Percentiles rank a stretch among this genome's conserved stretches.
phyloP scores from a whole-genome alignment of 2,329 filamentous ascomycete species.

The Akanthomyces dipterigenus region DNA sequence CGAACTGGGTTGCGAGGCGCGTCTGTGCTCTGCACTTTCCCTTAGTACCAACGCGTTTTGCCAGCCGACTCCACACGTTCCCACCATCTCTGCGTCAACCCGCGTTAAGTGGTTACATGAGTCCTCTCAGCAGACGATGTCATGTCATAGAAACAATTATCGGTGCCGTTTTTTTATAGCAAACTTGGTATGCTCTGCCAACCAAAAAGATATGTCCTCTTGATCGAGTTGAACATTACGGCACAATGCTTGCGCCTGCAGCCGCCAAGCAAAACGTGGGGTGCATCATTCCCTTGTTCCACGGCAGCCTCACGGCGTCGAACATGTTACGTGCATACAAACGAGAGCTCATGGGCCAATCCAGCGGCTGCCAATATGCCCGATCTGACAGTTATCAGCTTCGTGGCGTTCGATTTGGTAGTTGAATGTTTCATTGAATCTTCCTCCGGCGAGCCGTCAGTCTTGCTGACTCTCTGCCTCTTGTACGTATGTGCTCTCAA shows the following conservation, averaged over 20 bases:
- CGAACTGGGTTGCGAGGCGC: not conserved
- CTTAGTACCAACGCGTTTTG: conserved; percentile 2
- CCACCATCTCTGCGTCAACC: not conserved
- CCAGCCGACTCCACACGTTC: not conserved
- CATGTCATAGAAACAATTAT: not conserved
- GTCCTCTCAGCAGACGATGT: not conserved
- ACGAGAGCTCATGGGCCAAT: not conserved
- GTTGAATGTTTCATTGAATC: not conserved
- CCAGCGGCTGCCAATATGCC: not conserved
- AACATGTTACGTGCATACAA: not conserved
- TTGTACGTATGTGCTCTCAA: not conserved
- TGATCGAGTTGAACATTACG: too few species aligned
- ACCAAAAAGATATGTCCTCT: too few species aligned
- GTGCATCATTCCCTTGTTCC: not conserved
- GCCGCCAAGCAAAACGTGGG: not conserved
- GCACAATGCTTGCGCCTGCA: not conserved
- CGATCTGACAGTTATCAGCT: too few species aligned
- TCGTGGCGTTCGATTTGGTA: not conserved
- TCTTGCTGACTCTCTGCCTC: not conserved
- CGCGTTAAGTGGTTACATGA: conserved; percentile 6
- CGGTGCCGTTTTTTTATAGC: not conserved
- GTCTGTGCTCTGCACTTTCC: not conserved
- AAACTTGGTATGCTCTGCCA: too few species aligned
- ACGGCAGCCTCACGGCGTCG: not conserved
- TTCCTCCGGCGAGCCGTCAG: not conserved